Evolutionary conservation across 2,329 filamentous ascomycete genomes (phyloP).

Genomic region (Cordyceps cicadae): DNA sequence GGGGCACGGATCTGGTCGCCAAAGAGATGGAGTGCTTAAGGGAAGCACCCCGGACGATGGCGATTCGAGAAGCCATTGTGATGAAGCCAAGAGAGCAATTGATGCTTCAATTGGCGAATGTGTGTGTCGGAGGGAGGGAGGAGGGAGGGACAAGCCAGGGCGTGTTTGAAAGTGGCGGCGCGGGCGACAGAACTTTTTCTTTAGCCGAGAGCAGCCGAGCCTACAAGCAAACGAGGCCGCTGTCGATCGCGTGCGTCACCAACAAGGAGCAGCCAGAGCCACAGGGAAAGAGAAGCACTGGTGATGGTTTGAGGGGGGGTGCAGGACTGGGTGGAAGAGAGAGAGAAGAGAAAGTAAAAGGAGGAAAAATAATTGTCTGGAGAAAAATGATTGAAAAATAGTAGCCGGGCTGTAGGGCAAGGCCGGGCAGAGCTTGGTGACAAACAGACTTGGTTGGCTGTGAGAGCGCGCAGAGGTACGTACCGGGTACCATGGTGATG

Average conservation of each 20-base stretch:
- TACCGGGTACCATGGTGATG: background rate
- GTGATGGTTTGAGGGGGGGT: background rate
- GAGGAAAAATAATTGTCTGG: conserved; percentile 2
- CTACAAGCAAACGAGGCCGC: background rate
- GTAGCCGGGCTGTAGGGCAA: background rate
- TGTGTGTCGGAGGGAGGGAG: background rate
- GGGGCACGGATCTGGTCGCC: conserved; percentile 14
- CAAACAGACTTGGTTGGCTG: background rate
- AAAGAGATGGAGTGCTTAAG: conserved; percentile 16
- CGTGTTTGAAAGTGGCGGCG: background rate
- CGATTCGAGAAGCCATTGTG: conserved; percentile 22
- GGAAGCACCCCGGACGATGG: conserved; percentile 17
- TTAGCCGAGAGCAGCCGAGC: conserved; percentile 6
- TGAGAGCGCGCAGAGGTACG: background rate
- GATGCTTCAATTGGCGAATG: conserved; percentile 10
- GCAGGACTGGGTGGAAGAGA: background rate
- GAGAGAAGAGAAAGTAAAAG: background rate
- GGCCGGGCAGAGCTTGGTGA: background rate
- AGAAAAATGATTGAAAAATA: background rate
- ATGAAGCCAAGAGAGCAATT: conserved; percentile 6
- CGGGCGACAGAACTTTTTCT: background rate
- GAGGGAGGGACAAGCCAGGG: conserved; percentile 9
- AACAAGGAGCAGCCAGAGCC: background rate
- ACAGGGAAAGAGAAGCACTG: background rate
- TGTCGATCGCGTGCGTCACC: conserved; percentile 6